These are phyloP conservation scores for Lipomyces sp. DNA, from an alignment of 805 yeast genomes.

Conservation along the genomic window DNA sequence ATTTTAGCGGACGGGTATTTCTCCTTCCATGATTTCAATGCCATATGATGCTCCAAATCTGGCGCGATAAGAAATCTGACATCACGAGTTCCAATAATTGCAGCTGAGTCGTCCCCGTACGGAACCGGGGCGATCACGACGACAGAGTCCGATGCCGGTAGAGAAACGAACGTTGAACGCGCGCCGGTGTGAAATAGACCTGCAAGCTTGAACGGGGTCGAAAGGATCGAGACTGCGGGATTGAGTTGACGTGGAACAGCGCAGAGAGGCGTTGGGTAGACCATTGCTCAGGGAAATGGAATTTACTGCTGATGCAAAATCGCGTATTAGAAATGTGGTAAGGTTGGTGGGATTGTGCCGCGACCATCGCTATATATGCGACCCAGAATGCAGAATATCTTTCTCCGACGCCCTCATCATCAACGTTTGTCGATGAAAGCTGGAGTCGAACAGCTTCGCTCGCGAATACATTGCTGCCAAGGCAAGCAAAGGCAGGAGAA, in stretches of 20 bases:
- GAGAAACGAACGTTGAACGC: constrained; percentile 29
- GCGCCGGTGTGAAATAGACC: constrained; percentile 38
- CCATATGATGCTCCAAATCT: constrained; percentile 69
- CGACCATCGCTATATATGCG: too few relatives aligned
- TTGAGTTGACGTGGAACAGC: constrained; percentile 36
- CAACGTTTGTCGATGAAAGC: too few relatives aligned
- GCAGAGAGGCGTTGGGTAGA: constrained; percentile 36
- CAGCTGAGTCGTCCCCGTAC: constrained; percentile 26
- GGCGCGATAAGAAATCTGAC: constrained; percentile 58
- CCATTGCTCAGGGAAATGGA: constrained; percentile 19
- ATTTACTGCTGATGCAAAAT: too few relatives aligned
- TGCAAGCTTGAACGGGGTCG: constrained; percentile 36
- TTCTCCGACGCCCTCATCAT: too few relatives aligned
- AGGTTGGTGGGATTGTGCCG: too few relatives aligned
- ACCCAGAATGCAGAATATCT: too few relatives aligned
- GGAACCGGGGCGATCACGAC: constrained; percentile 39
- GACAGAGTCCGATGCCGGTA: constrained; percentile 17
- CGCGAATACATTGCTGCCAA: too few relatives aligned
- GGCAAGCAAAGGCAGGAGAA: too few relatives aligned
- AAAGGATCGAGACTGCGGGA: constrained; percentile 25
- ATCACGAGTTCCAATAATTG: constrained; percentile 16
- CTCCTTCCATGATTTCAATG: constrained; percentile 58
- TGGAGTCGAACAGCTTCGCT: too few relatives aligned
- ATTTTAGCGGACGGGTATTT: constrained; percentile 57
- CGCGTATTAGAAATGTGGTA: too few relatives aligned